Conservation (phyloP, 805 yeast genomes). For the Candida pseudofarinosa region DNA sequence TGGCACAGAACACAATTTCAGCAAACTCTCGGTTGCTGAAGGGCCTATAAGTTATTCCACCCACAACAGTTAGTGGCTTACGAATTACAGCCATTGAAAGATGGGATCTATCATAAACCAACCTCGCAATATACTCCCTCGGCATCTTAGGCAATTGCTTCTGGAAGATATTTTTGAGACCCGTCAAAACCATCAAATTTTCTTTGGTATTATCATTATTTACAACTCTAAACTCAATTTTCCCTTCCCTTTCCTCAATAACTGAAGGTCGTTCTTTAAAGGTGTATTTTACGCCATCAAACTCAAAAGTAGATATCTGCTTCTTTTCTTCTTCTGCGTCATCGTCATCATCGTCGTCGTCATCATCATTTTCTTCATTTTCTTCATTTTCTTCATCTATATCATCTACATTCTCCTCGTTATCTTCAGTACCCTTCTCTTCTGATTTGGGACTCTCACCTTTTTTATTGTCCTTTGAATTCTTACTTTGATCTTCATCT, state of each 20-base stretch:
- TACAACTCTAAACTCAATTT: conserved; percentile 92
- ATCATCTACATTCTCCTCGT: conserved; percentile 12
- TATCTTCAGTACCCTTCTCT: conserved; percentile 8
- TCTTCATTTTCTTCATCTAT: conserved; percentile 24
- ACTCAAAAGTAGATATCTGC: conserved; percentile 48
- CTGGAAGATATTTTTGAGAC: conserved; percentile 92
- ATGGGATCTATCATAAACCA: conserved; percentile 92
- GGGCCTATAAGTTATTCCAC: conserved; percentile 96
- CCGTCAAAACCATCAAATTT: conserved; percentile 87
- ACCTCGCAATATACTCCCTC: conserved; percentile 87
- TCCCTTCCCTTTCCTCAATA: conserved; percentile 87
- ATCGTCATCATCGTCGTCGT: conserved; percentile 42
- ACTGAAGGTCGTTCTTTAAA: conserved; percentile 93
- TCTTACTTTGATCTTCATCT: conserved; percentile 19
- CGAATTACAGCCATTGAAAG: conserved; percentile 94
- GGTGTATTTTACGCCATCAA: conserved; percentile 75
- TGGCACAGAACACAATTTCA: conserved; percentile 98
- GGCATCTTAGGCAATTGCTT: conserved; percentile 99
- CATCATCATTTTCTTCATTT: conserved; percentile 33
- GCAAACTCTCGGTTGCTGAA: conserved; percentile 89
- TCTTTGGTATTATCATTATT: conserved; percentile 90
- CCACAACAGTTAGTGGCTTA: conserved; percentile 91
- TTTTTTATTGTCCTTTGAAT: conserved; percentile 14
- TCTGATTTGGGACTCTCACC: conserved; percentile 3
- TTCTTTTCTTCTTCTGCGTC: conserved; percentile 41